Evolutionary conservation across 768 basidiomycete genomes (phyloP).

Genomic region (Suillus placidus): DNA sequence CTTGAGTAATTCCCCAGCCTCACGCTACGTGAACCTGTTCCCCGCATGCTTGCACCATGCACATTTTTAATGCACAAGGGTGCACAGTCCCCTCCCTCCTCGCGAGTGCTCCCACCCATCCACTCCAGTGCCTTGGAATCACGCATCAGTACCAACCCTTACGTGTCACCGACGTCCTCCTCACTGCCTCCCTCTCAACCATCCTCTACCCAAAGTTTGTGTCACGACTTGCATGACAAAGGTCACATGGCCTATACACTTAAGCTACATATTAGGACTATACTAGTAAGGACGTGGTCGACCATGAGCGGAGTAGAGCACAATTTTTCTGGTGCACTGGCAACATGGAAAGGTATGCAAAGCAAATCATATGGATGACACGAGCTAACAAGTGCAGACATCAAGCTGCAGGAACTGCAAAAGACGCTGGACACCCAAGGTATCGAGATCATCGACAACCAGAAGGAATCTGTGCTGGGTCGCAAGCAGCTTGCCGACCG

Average conservation of each 20-base stretch:
- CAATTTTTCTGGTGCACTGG: conserved; percentile 91
- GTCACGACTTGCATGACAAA: too few relatives aligned
- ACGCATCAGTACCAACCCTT: conserved; percentile 19
- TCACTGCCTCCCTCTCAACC: conserved; percentile 34
- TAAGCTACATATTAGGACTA: neutral
- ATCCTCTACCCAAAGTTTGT: conserved; percentile 6
- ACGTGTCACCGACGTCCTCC: conserved; percentile 25
- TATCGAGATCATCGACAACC: conserved; percentile 95
- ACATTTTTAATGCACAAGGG: conserved; percentile 14
- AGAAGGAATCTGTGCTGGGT: conserved; percentile 95
- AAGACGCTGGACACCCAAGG: conserved; percentile 92
- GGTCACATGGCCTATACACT: neutral
- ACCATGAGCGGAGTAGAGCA: conserved; percentile 50
- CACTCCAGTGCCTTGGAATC: conserved; percentile 19
- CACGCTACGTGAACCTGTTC: conserved; percentile 15
- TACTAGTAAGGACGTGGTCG: neutral
- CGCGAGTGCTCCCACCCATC: conserved; percentile 34
- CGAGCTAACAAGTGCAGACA: conserved; percentile 49
- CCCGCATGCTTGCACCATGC: conserved; percentile 17
- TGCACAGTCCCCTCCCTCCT: conserved; percentile 29
- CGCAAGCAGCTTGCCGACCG: conserved; percentile 93
- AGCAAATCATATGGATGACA: neutral
- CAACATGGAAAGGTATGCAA: conserved; percentile 85
- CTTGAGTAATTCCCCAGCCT: conserved; percentile 15
- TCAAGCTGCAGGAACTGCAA: conserved; percentile 88